Percentiles rank a stretch among this genome's conserved stretches.
Evolutionary conservation across 768 basidiomycete genomes (phyloP).

Genomic region (Xerocomus spinulosus): DNA sequence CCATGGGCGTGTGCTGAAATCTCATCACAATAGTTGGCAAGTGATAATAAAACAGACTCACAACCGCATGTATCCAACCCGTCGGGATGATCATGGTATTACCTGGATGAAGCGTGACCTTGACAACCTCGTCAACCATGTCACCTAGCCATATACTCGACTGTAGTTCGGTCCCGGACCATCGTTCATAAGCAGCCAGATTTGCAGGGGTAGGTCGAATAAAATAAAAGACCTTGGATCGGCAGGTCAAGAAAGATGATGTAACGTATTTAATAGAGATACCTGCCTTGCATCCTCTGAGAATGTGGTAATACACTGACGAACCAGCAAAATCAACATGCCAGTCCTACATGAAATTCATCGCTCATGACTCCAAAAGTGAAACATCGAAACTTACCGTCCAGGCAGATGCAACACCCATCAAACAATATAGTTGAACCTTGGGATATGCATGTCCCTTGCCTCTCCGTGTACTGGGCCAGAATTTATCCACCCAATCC

Average conservation of each 20-base stretch:
- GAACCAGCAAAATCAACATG: slow-evolving; percentile 98
- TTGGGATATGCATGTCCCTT: slow-evolving; percentile 80
- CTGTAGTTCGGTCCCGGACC: slow-evolving; percentile 92
- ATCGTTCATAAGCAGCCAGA: slow-evolving; percentile 84
- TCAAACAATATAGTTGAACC: slow-evolving; percentile 93
- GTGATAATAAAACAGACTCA: slow-evolving; percentile 36
- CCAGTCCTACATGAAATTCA: slow-evolving; percentile 68
- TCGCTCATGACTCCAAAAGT: neutral
- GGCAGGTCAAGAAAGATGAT: slow-evolving; percentile 1
- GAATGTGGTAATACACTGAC: slow-evolving; percentile 95
- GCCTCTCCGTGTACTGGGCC: slow-evolving; percentile 76
- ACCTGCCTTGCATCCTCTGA: slow-evolving; percentile 75
- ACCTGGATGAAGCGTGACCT: slow-evolving; percentile 68
- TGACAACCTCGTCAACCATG: slow-evolving; percentile 86
- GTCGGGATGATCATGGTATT: slow-evolving; percentile 95
- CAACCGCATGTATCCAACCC: slow-evolving; percentile 98
- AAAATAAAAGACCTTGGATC: slow-evolving; percentile 84
- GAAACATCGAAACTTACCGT: slow-evolving; percentile 56
- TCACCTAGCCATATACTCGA: slow-evolving; percentile 89
- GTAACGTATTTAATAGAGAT: neutral
- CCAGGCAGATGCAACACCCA: slow-evolving; percentile 93
- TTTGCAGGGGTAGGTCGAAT: slow-evolving; percentile 85
- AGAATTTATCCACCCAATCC: slow-evolving; percentile 97
- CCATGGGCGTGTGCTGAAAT: slow-evolving; percentile 77
- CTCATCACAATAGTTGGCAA: slow-evolving; percentile 1